phyloP scores from a whole-genome alignment of 805 yeast species.

The Nakazawaea anatomiae region DNA sequence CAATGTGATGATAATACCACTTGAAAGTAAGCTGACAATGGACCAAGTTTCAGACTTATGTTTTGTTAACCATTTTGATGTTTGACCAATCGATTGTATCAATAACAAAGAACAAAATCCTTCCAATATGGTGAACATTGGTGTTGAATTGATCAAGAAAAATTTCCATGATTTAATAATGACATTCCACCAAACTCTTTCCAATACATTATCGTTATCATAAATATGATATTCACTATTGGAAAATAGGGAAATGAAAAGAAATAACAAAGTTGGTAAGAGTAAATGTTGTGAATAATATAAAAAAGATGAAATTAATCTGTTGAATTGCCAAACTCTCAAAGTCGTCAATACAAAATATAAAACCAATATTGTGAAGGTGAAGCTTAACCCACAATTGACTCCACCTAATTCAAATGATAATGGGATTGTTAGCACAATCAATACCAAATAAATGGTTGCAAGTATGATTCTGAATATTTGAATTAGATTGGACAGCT shows the following conservation, averaged over 20 bases:
- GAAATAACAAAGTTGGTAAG: slow-evolving; percentile 74
- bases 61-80: slow-evolving; percentile 60
- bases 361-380: slow-evolving; percentile 62
- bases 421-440: slow-evolving; percentile 80
- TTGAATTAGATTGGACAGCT: slow-evolving; percentile 10
- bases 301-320: slow-evolving; percentile 39
- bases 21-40: slow-evolving; percentile 60
- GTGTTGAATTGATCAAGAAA: slow-evolving; percentile 74
- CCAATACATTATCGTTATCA: slow-evolving; percentile 12
- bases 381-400: slow-evolving; percentile 81
- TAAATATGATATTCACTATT: slow-evolving; percentile 17
- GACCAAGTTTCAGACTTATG: slow-evolving; percentile 73
- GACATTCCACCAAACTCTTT: slow-evolving; percentile 26
- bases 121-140: slow-evolving; percentile 82
- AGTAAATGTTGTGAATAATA: slow-evolving; percentile 80
- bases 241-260: slow-evolving; percentile 54
- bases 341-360: slow-evolving; percentile 73
- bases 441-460: slow-evolving; percentile 56
- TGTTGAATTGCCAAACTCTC: slow-evolving; percentile 46
- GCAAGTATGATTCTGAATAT: slow-evolving; percentile 37
- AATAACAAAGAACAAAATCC: slow-evolving; percentile 88
- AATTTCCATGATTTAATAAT: slow-evolving; percentile 65
- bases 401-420: slow-evolving; percentile 93
- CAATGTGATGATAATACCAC: slow-evolving; percentile 71
- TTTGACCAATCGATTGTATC: slow-evolving; percentile 90